These are phyloP conservation scores for Macrotyloma uniflorum DNA, from an alignment of 306 rosid genomes.

Conservation along the genomic window DNA sequence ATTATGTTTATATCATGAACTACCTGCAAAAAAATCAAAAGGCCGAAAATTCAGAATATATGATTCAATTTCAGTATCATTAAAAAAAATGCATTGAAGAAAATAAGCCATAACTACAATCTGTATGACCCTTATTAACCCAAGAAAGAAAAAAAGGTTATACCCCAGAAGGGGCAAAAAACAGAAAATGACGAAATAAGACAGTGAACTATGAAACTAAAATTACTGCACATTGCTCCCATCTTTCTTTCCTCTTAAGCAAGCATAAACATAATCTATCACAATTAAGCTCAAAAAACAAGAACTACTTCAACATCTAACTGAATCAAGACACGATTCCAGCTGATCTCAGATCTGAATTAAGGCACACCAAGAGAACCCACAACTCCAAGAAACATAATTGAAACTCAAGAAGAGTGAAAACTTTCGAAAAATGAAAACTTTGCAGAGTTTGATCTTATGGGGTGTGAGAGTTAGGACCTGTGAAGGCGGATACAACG, in stretches of 20 bases:
- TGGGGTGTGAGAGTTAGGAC: conserved; percentile 33
- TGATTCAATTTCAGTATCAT: conserved; percentile 18
- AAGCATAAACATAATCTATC: conserved; percentile 24
- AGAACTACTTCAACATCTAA: not conserved
- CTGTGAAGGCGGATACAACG: conserved; percentile 35
- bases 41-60: conserved; percentile 32
- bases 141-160: not conserved
- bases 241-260: conserved; percentile 34
- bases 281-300: conserved; percentile 32
- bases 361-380: conserved; percentile 30
- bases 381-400: conserved; percentile 8
- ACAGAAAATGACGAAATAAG: not conserved
- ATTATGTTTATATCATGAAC: conserved; percentile 21
- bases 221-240: conserved; percentile 19
- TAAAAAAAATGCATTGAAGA: conserved; percentile 13
- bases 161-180: not conserved
- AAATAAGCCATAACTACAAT: conserved; percentile 24
- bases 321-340: conserved; percentile 30
- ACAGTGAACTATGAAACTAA: conserved; percentile 23
- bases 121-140: not conserved
- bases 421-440: not conserved
- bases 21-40: conserved; percentile 51
- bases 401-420: not conserved
- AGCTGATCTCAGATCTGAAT: conserved; percentile 43
- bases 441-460: conserved; percentile 11